Percentiles rank a stretch among this genome's conserved stretches.
Evolutionary conservation across 1,139 yeast species (phyloP).

Genomic region (Nadsonia starkeyi-henricii): DNA sequence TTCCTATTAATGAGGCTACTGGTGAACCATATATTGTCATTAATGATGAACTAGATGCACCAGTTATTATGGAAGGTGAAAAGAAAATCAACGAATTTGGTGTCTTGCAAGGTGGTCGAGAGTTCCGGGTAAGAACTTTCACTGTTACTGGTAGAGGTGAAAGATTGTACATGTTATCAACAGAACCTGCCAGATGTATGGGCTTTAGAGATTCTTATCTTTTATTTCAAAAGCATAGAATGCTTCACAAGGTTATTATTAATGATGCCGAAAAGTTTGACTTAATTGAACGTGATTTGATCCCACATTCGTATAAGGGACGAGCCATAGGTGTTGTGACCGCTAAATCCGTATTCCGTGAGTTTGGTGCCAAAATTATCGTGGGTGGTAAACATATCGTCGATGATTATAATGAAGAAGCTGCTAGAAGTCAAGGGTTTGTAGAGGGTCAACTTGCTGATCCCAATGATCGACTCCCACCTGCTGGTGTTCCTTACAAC

Average conservation of each 20-base stretch:
- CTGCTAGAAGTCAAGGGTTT: slow-evolving; percentile 56
- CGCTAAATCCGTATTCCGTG: slow-evolving; percentile 79
- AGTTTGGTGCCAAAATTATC: slow-evolving; percentile 79
- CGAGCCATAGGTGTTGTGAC: slow-evolving; percentile 82
- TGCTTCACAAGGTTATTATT: slow-evolving; percentile 59
- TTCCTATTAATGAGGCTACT: slow-evolving; percentile 8
- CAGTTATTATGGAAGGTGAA: slow-evolving; percentile 70
- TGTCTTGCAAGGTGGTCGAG: slow-evolving; percentile 57
- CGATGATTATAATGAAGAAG: slow-evolving; percentile 84
- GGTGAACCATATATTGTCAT: slow-evolving; percentile 39
- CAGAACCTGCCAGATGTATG: slow-evolving; percentile 90
- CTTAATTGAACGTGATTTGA: slow-evolving; percentile 63
- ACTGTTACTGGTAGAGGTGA: slow-evolving; percentile 63
- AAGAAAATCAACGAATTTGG: slow-evolving; percentile 61
- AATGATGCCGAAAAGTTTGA: slow-evolving; percentile 71
- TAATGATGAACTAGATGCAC: slow-evolving; percentile 75
- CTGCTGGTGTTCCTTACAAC: slow-evolving; percentile 30
- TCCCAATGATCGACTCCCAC: slow-evolving; percentile 42
- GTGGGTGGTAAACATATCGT: slow-evolving; percentile 65
- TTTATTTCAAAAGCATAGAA: slow-evolving; percentile 71
- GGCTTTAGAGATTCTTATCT: slow-evolving; percentile 91
- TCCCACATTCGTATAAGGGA: slow-evolving; percentile 86
- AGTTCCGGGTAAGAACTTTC: slow-evolving; percentile 69
- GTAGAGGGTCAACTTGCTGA: slow-evolving; percentile 74
- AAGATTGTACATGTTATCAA: slow-evolving; percentile 72